Percentiles rank a stretch among this genome's conserved stretches.
Conservation (phyloP, 768 basidiomycete genomes). For the Arthromyces matolae region DNA sequence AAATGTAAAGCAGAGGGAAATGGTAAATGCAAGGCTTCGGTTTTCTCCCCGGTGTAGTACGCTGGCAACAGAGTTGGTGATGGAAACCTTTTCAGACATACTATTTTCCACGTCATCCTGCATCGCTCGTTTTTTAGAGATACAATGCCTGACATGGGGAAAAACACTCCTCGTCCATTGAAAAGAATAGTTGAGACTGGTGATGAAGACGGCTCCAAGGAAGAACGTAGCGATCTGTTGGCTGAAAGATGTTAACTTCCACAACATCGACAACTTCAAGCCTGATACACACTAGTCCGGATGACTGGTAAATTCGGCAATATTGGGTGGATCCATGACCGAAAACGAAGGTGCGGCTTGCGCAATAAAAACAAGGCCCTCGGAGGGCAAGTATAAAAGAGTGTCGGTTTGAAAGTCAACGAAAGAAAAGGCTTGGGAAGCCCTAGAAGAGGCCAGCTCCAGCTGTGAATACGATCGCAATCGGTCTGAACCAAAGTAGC, state of each 20-base stretch:
- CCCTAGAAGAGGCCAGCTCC: too few species aligned
- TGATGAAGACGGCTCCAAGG: conserved; percentile 16
- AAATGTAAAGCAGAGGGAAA: conserved; percentile 14
- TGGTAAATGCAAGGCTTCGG: conserved; percentile 9
- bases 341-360: not conserved
- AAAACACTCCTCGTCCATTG: conserved; percentile 8
- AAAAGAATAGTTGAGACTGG: conserved; percentile 15
- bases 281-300: conserved; percentile 12
- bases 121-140: conserved; percentile 1
- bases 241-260: not conserved
- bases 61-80: not conserved
- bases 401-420: not conserved
- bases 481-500: too few species aligned
- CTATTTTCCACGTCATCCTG: conserved; percentile 7
- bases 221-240: conserved; percentile 15
- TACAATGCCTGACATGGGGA: conserved; percentile 2
- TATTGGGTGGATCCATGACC: conserved; percentile 5
- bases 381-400: conserved; percentile 4
- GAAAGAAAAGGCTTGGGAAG: not conserved
- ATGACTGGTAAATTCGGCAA: conserved; percentile 10
- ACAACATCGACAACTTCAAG: too few species aligned
- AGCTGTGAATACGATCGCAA: too few species aligned
- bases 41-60: conserved; percentile 1
- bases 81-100: conserved; percentile 6
- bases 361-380: not conserved